Percentiles rank a stretch among this genome's conserved stretches.
phyloP scores from a whole-genome alignment of 2,329 filamentous ascomycete genomes.

The Ceratocystis cacaofunesta region DNA sequence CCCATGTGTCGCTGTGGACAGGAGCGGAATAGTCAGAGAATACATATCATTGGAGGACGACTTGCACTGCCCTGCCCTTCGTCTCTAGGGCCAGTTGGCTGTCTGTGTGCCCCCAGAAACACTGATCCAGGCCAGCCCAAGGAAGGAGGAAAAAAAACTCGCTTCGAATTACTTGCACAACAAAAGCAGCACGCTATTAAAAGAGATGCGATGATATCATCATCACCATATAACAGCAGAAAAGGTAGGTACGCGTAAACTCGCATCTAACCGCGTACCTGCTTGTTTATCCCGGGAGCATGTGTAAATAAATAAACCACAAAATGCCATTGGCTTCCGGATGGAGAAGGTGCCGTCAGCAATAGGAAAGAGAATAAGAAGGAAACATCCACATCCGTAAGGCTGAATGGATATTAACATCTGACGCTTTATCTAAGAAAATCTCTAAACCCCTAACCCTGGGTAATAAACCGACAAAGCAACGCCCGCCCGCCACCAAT shows the following conservation, averaged over 20 bases:
- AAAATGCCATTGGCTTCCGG: not conserved
- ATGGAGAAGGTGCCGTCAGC: not conserved
- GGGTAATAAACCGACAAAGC: not conserved
- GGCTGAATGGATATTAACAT: not conserved
- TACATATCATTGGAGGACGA: not conserved
- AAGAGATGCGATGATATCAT: not conserved
- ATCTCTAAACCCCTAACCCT: not conserved
- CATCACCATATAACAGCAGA: not conserved
- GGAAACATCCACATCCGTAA: not conserved
- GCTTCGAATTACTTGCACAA: not conserved
- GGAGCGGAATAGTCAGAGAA: not conserved
- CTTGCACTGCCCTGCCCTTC: slow-evolving; percentile 1
- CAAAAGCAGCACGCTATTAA: not conserved
- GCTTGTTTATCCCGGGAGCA: not conserved
- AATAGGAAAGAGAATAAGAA: not conserved
- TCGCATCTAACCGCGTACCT: not conserved
- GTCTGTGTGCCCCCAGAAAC: not conserved
- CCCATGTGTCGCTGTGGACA: not conserved
- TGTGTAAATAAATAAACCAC: not conserved
- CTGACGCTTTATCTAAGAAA: not conserved
- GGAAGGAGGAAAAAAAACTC: not conserved
- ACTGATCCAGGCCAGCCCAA: not conserved
- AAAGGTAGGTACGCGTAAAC: slow-evolving; percentile 1
- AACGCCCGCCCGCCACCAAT: no score
- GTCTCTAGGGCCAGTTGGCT: not conserved